Evolutionary conservation across 1,284 basidiomycete species (phyloP), one percentile per base, ranked within the genome.

Genomic region (Sporisorium sorghi): DNA sequence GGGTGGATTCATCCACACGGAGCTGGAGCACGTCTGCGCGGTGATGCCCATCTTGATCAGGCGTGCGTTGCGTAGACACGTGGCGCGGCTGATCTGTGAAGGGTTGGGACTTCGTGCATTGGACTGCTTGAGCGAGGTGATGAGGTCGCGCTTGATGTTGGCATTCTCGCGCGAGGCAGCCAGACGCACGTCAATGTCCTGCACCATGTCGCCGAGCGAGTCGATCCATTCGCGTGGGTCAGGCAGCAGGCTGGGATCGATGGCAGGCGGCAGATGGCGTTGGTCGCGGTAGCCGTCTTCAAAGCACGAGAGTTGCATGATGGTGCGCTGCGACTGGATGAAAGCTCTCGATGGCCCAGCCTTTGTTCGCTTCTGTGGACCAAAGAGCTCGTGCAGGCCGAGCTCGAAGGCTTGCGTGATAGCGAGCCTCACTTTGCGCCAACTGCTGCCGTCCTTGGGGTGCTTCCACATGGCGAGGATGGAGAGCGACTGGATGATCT

Each of bases 381-480:
- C 56, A 37, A 75, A 75, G 26, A 75, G 72, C 54, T 75, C 72
- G 54, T 75, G 72, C 67, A 86, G 71, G 9, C 82, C 79, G n/a
- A 86, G 70, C 67, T 85, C 83, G 48, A 84, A 84, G 8, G 84
- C 85, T 64, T 85, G 83, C 17, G 85, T 82, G 48, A 75, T 76
- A 21, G 74, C 78, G 30, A 72, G 37, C 10, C 85, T 83, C 3
- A 85, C 77, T 59, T 83, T 82, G 33, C 84, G 70, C 85, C 85
- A 86, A 19, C 79, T 78, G 24, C 83, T 83, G 11, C 78, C 77
- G 54, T 86, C 86, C 47, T 81, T 80, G 15, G 85, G 80, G 47
- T 85, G 91, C 85, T 89, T 91, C 93, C 93, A 94, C 85, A 93
- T 93, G 39, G 90, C 92, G 58, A 93, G 86, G 77, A 92, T 92